A percentile compares a stretch with the other conserved stretches of the same genome.
Evolutionary conservation across 257 asterid genomes (phyloP).

Genomic region (Przewalskia tangutica): DNA sequence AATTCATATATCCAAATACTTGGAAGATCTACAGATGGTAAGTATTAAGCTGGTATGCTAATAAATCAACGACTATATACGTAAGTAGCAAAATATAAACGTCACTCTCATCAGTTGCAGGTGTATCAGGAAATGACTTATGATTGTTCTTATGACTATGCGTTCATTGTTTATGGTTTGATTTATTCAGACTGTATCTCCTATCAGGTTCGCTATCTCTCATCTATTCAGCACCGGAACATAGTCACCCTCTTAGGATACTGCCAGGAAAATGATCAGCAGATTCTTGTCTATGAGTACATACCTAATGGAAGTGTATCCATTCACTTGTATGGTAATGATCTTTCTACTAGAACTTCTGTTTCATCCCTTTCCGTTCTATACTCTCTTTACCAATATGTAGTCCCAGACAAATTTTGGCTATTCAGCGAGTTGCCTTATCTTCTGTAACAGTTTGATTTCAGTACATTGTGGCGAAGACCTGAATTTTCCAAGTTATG

Average conservation of each 20-base stretch:
- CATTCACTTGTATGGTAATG: constrained; percentile 75
- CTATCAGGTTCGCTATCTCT: constrained; percentile 76
- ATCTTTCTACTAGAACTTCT: constrained; percentile 6
- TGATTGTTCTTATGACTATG: constrained; percentile 1
- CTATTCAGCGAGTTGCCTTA: background rate
- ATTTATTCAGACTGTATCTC: constrained; percentile 17
- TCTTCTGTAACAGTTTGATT: background rate
- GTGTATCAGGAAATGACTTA: background rate
- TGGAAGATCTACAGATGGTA: background rate
- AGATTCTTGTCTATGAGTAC: constrained; percentile 84
- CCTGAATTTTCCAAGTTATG: background rate
- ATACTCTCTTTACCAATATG: constrained; percentile 4
- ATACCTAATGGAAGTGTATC: constrained; percentile 93
- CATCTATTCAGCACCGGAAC: constrained; percentile 80
- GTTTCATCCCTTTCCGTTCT: background rate
- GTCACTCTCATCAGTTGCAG: background rate
- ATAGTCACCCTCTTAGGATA: constrained; percentile 77
- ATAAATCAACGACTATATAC: background rate
- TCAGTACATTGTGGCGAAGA: background rate
- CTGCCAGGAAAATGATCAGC: constrained; percentile 82
- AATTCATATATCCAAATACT: background rate
- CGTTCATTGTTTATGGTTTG: constrained; percentile 6
- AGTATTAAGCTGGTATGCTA: background rate
- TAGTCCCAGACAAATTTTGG: background rate
- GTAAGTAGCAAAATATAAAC: background rate